Conservation (phyloP, 148 eudicot genomes). For the Nyssa sinensis region DNA sequence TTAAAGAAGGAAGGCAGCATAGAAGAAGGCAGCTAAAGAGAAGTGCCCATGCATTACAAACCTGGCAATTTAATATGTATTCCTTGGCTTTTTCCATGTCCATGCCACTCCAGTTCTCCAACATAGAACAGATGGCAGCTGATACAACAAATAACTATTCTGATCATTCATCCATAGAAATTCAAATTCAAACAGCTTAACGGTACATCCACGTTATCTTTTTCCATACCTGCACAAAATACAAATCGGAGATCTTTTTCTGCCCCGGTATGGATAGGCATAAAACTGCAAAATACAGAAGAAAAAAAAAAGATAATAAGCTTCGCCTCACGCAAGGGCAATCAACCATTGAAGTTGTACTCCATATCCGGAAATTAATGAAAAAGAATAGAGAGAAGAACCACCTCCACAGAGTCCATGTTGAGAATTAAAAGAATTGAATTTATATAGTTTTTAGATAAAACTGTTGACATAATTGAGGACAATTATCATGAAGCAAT, state of each 20-base stretch:
- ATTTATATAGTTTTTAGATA: not conserved
- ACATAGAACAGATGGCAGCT: conserved; percentile 81
- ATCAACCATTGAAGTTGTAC: not conserved
- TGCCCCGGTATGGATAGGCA: conserved; percentile 84
- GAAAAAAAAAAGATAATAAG: not conserved
- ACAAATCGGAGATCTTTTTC: conserved; percentile 92
- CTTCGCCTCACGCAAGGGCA: not conserved
- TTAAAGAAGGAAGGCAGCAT: not conserved
- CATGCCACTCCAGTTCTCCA: conserved; percentile 88
- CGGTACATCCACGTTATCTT: not conserved
- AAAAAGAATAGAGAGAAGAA: not conserved
- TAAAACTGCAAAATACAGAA: conserved; percentile 50
- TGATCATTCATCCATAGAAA: conserved; percentile 9
- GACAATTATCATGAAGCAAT: not conserved
- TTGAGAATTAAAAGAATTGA: not conserved
- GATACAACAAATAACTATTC: conserved; percentile 20
- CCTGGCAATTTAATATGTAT: conserved; percentile 84
- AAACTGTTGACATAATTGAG: not conserved
- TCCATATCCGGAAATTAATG: not conserved
- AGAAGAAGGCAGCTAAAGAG: not conserved
- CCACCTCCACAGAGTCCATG: not conserved
- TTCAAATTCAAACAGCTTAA: not conserved
- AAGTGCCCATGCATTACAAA: conserved; percentile 23
- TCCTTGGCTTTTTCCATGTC: conserved; percentile 79
- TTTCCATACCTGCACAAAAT: conserved; percentile 80